Base-by-base conservation (phyloP, 768 basidiomycete genomes). In the Hericium coralloides region DNA sequence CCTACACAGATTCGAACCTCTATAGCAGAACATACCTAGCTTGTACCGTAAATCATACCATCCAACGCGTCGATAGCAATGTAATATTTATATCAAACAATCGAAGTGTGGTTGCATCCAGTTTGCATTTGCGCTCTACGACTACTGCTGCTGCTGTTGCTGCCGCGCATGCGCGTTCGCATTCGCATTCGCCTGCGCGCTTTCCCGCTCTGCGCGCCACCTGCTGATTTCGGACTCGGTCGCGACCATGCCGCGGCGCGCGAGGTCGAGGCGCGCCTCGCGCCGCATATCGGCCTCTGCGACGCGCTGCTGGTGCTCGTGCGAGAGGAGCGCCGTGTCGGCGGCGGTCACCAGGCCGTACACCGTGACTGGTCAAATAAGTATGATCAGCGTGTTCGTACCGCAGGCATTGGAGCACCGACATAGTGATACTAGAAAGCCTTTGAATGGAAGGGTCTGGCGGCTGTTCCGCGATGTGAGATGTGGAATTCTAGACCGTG, bases 191-290 rank as follows among this genome's bases (percentile, higher is more conserved):
- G 26, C 22, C 23, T 10, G 54, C 17, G 50, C 58, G 20, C 12
- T 17, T 20, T 68, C 64, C 60, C 69, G 71, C 61, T 76, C 73
- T 56, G 74, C 79, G 66, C 79, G 85, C 92, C 92, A 95, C 67
- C 82, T 83, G 36, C 82, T 76, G 36, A 94, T 93, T 60, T 88
- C 90, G 9, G 87, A 82, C 69, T 95, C 92, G 7, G 91, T 92
- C 2, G 83, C 82, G 54, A 94, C 79, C 47, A 88, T 73, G 23
- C 92, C 92, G 58, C 81, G 80, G 39, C 82, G 77, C 17, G 85
- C 82, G 49, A 95, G 78, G 55, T 90, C 89, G 37, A 85, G 73
- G 43, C 87, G 77, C 10, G 92, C 92, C 67, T 89, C 77, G 53
- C 81, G 77, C 38, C 92, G 82, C 39, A 93, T 70, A 14, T 76